Base-by-base conservation (phyloP, 1,284 basidiomycete genomes). In the Cystobasidium slooffiae region DNA sequence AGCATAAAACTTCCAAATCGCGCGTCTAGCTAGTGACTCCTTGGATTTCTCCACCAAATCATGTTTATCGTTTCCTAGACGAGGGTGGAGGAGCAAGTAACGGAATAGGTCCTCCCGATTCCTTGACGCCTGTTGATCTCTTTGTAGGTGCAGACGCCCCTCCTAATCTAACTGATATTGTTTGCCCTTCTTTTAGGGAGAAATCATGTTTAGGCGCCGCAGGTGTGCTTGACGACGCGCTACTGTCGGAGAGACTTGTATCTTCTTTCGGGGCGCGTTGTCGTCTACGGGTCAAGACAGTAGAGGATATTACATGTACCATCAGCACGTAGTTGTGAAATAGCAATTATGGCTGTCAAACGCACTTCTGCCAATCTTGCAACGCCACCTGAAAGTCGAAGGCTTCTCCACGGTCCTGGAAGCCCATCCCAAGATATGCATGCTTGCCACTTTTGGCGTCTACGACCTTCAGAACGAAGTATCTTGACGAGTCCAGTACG, bases 311-410 rank as follows among this genome's bases (percentile, higher is more conserved):
- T 31, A 31, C 31, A 31, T 31, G 2, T 31, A 31, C 2, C 31
- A 31, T 31, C 31, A 31, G 31, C 31, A 31, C 5, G 5, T 1
- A 31, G 31, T 1, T 5, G 31, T 31, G 31, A 31, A 5, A 31
- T 31, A 31, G 31, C 31, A 31, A 31, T 2, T 1, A 31, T 31
- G 31, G 31, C 5, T 31, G 31, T 14, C 78, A 76, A 51, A 81
- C 82, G 77, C 84, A 94, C 91, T 97, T 97, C 37, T 91, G 90
- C 83, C 94, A 93, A 80, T 97, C 93, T 84, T 99, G 97, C 39
- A 99, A 85, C 0, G 96, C 93, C 66, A 97, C 94, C 81, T 93
- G 93, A 83, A 96, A 96, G 83, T 96, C 94, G 83, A 97, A 97
- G 77, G 91, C 91, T 79, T 97, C 94, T 41, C 91, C 87, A 37